Evolutionary conservation across 352 stramenopile species (phyloP).

Genomic region (Pythium aquatile): DNA sequence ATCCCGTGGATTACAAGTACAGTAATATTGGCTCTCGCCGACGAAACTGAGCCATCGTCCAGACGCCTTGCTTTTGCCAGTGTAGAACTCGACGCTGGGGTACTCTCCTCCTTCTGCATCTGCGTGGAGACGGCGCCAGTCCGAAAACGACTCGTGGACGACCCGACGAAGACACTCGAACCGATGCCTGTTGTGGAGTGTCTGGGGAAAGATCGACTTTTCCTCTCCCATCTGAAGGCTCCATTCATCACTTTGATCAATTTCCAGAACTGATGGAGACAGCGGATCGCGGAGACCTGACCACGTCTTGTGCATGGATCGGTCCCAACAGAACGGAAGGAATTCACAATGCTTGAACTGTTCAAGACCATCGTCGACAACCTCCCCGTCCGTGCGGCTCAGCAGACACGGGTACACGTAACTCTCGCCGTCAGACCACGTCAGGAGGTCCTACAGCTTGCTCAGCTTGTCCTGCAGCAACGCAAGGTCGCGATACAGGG

Average conservation of each 20-base stretch:
- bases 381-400: background rate
- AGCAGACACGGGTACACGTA: background rate
- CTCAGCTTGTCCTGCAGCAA: background rate
- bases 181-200: background rate
- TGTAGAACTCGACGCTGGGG: conserved; percentile 1
- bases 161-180: background rate
- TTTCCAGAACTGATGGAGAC: background rate
- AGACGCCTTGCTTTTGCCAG: conserved; percentile 5
- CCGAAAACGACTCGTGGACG: conserved; percentile 11
- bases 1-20: no score
- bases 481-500: background rate
- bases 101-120: background rate
- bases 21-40: background rate
- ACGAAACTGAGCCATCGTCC: conserved; percentile 15
- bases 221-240: background rate
- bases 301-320: background rate
- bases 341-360: background rate
- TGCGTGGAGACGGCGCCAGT: conserved; percentile 14
- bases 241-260: background rate
- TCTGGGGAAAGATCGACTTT: background rate
- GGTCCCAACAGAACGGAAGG: background rate
- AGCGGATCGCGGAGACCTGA: background rate
- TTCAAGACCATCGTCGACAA: background rate
- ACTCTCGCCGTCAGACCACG: background rate
- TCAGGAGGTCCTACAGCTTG: background rate